Evolutionary conservation across 1,284 basidiomycete genomes (phyloP).

Genomic region (Kwoniella shivajii): DNA sequence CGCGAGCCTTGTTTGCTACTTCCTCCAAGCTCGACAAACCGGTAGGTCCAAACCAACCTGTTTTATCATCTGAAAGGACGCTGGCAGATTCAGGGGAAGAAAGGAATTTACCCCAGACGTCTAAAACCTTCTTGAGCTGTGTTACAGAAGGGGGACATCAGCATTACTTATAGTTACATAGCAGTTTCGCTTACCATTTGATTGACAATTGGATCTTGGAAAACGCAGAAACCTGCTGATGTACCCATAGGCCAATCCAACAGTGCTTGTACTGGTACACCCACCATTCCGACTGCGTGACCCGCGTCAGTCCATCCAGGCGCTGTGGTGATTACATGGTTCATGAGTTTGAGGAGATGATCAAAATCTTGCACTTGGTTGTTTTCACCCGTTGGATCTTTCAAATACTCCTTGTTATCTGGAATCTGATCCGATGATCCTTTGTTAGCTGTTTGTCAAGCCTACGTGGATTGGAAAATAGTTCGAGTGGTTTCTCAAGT

Average conservation of each 20-base stretch:
- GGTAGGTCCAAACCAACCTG: conserved; percentile 58
- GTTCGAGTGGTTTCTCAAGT: background rate
- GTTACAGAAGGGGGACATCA: background rate
- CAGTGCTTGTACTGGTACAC: conserved; percentile 58
- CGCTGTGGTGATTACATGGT: conserved; percentile 56
- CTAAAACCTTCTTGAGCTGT: conserved; percentile 55
- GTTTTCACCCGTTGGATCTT: conserved; percentile 37
- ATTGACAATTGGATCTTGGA: conserved; percentile 58
- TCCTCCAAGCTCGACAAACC: conserved; percentile 46
- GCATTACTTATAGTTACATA: background rate
- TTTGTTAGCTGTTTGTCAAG: too few relatives aligned
- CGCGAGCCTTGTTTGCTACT: conserved; percentile 43
- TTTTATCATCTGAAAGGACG: conserved; percentile 51
- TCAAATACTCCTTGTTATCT: conserved; percentile 36
- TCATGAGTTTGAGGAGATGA: conserved; percentile 57
- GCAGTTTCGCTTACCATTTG: conserved; percentile 19
- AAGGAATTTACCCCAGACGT: conserved; percentile 60
- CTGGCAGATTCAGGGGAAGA: conserved; percentile 55
- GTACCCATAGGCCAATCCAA: conserved; percentile 61
- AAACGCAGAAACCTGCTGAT: conserved; percentile 56
- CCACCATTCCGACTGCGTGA: conserved; percentile 52
- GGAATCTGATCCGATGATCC: conserved; percentile 28
- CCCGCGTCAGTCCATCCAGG: conserved; percentile 53
- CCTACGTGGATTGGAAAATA: background rate
- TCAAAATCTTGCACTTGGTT: conserved; percentile 56